Evolutionary conservation across 2,329 filamentous ascomycete genomes (phyloP).

Genomic region (Ophiostoma novo-ulmi): DNA sequence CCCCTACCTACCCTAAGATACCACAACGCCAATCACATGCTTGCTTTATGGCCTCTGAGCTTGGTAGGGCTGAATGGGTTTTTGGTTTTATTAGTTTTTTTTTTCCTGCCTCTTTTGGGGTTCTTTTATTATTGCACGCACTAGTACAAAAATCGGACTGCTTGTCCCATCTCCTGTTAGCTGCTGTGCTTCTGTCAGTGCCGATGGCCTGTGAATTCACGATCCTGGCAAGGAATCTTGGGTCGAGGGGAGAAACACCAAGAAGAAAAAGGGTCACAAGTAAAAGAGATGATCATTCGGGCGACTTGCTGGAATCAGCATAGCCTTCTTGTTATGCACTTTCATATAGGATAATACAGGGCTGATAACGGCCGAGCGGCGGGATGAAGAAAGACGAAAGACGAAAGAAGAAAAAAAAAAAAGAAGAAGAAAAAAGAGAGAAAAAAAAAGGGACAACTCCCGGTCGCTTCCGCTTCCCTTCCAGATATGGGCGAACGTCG

Average conservation of each 20-base stretch:
- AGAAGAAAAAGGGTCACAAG: neutral
- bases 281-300: neutral
- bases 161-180: neutral
- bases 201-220: slow-evolving; percentile 8
- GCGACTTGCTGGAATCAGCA: neutral
- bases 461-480: neutral
- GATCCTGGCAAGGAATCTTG: neutral
- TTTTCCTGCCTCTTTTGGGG: neutral
- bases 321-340: neutral
- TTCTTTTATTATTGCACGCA: neutral
- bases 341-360: neutral
- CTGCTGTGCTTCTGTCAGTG: too few relatives aligned
- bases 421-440: neutral
- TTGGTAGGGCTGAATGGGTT: slow-evolving; percentile 11
- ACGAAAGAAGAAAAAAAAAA: neutral
- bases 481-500: neutral
- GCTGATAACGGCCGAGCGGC: neutral
- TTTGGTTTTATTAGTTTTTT: neutral
- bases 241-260: neutral
- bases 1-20: slow-evolving; percentile 1
- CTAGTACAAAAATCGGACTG: neutral
- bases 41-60: neutral
- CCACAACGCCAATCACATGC: slow-evolving; percentile 12
- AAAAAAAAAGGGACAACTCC: neutral
- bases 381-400: neutral